phyloP scores from a whole-genome alignment of 768 basidiomycete genomes.

The Clitopilus hobsonii region DNA sequence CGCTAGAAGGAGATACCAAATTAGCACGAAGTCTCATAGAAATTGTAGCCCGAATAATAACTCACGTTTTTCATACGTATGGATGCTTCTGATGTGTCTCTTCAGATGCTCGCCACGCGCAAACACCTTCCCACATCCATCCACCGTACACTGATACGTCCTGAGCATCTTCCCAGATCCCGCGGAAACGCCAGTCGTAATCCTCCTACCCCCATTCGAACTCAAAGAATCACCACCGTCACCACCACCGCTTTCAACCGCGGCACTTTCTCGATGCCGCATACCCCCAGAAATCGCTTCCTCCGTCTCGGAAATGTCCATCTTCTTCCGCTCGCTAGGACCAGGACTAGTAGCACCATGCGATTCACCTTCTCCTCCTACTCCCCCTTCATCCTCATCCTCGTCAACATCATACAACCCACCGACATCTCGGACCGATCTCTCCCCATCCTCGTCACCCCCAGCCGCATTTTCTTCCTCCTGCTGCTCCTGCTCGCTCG shows the following conservation, averaged over 20 bases:
- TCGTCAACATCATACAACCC: not conserved
- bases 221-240: not conserved
- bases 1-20: conserved; percentile 39
- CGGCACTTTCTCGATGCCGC: not conserved
- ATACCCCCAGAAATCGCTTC: not conserved
- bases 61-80: conserved; percentile 83
- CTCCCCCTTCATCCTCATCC: not conserved
- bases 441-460: not conserved
- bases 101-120: conserved; percentile 78
- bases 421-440: not conserved
- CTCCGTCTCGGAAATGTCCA: conserved; percentile 2
- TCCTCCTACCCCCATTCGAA: not conserved
- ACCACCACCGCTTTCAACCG: not conserved
- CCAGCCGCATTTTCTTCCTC: conserved; percentile 14
- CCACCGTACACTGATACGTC: conserved; percentile 61
- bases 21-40: not conserved
- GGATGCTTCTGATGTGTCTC: conserved; percentile 74
- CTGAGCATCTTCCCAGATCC: conserved; percentile 24
- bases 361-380: conserved; percentile 5
- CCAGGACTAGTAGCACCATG: conserved; percentile 7
- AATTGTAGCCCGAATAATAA: conserved; percentile 8
- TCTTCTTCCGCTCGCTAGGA: conserved; percentile 13
- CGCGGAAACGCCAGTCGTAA: not conserved
- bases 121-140: conserved; percentile 77
- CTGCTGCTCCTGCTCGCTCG: not conserved